Percentiles rank a stretch among this genome's conserved stretches.
These are phyloP conservation scores for Fusarium liriodendri DNA, from an alignment of 2,329 filamentous ascomycete species.

Conservation along the genomic window DNA sequence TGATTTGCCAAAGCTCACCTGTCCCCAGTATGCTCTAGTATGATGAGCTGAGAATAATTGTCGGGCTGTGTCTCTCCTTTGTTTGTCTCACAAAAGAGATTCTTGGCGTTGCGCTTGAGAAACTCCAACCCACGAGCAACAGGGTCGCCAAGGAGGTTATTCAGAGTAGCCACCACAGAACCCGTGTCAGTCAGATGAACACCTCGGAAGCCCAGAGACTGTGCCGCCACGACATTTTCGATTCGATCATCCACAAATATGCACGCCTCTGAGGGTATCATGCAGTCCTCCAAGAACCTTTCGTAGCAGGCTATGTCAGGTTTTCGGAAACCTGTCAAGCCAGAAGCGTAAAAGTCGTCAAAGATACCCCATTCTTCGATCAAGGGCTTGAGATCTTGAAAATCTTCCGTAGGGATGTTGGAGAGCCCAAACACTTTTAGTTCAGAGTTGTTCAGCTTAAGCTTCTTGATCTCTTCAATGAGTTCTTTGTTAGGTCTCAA, in stretches of 20 bases:
- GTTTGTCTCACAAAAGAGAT: neutral
- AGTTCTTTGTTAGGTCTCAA: neutral
- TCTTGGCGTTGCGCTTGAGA: neutral
- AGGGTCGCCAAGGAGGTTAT: neutral
- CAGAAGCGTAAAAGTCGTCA: neutral
- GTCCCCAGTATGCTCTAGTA: neutral
- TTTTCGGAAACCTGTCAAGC: neutral
- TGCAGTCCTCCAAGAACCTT: neutral
- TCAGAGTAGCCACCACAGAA: neutral
- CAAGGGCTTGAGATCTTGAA: neutral
- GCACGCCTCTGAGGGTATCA: neutral
- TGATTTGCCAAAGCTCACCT: neutral
- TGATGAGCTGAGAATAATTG: neutral
- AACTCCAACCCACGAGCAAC: neutral
- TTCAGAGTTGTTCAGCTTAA: neutral
- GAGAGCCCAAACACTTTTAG: neutral
- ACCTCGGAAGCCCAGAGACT: neutral
- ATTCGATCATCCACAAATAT: neutral
- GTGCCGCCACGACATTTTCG: neutral
- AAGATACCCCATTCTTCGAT: neutral
- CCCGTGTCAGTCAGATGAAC: neutral
- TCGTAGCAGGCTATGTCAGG: neutral
- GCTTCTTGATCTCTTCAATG: neutral
- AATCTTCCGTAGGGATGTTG: neutral
- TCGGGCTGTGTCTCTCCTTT: neutral